Percentiles rank a stretch among this genome's conserved stretches.
phyloP scores from a whole-genome alignment of 345 rosid species.

The Angophora floribunda region DNA sequence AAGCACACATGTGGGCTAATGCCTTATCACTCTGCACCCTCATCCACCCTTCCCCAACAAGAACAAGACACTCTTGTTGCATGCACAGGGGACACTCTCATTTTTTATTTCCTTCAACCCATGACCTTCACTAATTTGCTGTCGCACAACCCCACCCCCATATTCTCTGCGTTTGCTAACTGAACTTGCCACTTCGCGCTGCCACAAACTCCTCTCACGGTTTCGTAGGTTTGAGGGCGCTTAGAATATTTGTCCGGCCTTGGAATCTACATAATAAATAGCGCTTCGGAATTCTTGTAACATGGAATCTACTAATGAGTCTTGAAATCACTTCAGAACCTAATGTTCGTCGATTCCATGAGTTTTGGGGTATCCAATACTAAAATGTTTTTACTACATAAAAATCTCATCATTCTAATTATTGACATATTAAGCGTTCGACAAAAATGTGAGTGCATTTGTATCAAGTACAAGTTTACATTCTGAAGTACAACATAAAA shows the following conservation, averaged over 20 bases:
- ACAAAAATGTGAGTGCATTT: neutral
- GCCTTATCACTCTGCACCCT: neutral
- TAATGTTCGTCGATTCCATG: neutral
- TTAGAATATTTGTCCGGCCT: neutral
- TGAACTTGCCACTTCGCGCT: neutral
- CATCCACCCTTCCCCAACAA: neutral
- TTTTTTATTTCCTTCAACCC: neutral
- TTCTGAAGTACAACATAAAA: neutral
- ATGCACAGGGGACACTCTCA: neutral
- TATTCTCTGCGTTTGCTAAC: neutral
- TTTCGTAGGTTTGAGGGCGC: neutral
- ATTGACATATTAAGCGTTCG: neutral
- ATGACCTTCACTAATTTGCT: neutral
- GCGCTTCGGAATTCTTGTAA: neutral
- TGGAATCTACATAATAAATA: neutral
- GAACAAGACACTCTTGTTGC: neutral
- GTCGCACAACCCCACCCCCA: neutral
- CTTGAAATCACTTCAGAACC: neutral
- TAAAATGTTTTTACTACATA: neutral
- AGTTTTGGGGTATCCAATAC: neutral
- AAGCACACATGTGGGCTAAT: neutral
- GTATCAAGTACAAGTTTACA: neutral
- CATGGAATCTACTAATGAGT: neutral
- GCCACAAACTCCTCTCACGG: neutral
- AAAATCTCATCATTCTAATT: neutral